Base-by-base conservation (phyloP, 2,329 filamentous ascomycete genomes). In the Ophiostoma quercus region DNA sequence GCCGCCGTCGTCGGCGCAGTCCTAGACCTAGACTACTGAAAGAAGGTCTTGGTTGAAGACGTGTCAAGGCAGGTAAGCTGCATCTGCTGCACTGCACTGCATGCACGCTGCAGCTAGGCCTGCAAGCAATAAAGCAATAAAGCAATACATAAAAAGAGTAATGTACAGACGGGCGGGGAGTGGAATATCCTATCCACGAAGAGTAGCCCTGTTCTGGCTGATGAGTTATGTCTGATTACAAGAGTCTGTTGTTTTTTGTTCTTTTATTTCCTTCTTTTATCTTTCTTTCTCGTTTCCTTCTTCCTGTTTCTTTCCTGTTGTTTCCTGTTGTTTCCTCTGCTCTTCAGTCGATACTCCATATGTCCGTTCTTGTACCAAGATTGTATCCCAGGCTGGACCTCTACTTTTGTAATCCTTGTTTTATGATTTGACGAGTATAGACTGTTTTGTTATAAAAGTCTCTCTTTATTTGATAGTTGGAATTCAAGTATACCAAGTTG, bases 391-490 rank as follows among this genome's bases (percentile, higher is more conserved):
- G 43, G 43, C 43, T 47, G 43, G 19, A 16, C 16, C 43, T 47
- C 19, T 47, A 47, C 19, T 7, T 47, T 47, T 47, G 43, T 47
- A 47, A 47, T 47, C 43, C 19, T n/a, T 47, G 43, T 47, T 47
- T 47, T 47, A 47, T 47, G 43, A 47, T 47, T 47, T 47, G 43
- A 47, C 43, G 43, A n/a, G 16, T 34, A 22, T 68, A 43, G n/a
- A 62, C 7, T 25, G 16, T 19, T n/a, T 47, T 47, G 16, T n/a
- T 19, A 19, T 19, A 19, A 34, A 34, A 34, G 34, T 8, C 34
- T 1, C 25, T 29, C 25, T 29, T 29, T 29, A 1, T 29, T 29
- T 29, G 25, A 29, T 34, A 34, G 34, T 34, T 34, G 2, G 34
- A 34, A 8, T 34, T 2, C 2, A 29, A 29, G 25, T 34, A 34